A percentile compares a stretch with the other conserved stretches of the same genome.
Evolutionary conservation across 768 basidiomycete species (phyloP).

Genomic region (Termitomyces sp.): DNA sequence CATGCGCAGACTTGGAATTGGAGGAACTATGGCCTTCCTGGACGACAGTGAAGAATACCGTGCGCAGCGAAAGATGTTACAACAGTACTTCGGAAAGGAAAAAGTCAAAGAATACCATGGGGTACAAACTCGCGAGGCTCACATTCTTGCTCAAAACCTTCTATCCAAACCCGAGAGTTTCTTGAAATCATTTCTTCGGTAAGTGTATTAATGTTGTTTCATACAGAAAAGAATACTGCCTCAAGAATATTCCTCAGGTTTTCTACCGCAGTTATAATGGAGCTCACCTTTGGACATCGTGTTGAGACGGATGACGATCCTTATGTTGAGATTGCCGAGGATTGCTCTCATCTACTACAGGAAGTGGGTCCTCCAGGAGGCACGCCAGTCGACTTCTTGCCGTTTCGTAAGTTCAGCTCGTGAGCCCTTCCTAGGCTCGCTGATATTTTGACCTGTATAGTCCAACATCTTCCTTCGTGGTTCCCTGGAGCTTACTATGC

Average conservation of each 20-base stretch:
- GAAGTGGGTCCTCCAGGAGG: conserved; percentile 7
- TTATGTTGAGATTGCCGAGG: conserved; percentile 4
- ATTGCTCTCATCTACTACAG: not conserved
- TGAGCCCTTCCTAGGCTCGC: not conserved
- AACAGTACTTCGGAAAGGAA: conserved; percentile 6
- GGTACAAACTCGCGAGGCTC: conserved; percentile 13
- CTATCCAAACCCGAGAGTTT: not conserved
- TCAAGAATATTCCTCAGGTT: conserved; percentile 1
- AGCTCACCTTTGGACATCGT: conserved; percentile 10
- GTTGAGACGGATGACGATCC: conserved; percentile 1
- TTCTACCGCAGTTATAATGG: conserved; percentile 8
- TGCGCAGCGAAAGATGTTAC: conserved; percentile 8
- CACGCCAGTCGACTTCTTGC: conserved; percentile 10
- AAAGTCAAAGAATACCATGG: conserved; percentile 3
- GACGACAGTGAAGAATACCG: conserved; percentile 8
- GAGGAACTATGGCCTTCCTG: conserved; percentile 5
- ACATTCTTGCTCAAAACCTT: conserved; percentile 12
- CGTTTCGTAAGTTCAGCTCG: conserved; percentile 7
- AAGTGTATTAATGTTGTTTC: not conserved
- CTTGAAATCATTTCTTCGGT: not conserved
- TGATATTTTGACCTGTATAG: conserved; percentile 7
- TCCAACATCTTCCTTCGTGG: conserved; percentile 25
- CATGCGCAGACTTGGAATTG: conserved; percentile 1
- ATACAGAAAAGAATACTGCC: not conserved
- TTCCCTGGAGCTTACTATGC: conserved; percentile 23